Evolutionary conservation across 805 yeast genomes (phyloP).

Genomic region (Candida ulmi): DNA sequence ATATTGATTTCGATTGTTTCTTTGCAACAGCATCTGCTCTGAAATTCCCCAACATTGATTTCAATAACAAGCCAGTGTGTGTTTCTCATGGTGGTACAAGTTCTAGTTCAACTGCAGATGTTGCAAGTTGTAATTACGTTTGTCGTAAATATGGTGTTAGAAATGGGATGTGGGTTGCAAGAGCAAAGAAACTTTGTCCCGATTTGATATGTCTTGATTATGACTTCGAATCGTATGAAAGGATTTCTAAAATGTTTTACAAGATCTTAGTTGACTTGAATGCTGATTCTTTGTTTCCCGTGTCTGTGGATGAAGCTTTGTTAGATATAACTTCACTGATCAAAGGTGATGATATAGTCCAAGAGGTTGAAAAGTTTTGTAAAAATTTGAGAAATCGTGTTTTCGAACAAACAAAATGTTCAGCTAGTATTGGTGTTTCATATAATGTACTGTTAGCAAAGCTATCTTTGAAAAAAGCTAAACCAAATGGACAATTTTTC

Average conservation of each 20-base stretch:
- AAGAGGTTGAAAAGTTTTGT: constrained; percentile 22
- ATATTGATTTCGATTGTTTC: constrained; percentile 91
- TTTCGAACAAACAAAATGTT: constrained; percentile 43
- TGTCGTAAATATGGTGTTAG: constrained; percentile 74
- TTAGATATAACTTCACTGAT: constrained; percentile 48
- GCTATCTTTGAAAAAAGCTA: constrained; percentile 64
- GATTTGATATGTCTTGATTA: constrained; percentile 57
- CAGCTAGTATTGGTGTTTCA: constrained; percentile 79
- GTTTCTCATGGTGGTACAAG: constrained; percentile 42
- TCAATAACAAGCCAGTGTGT: constrained; percentile 51
- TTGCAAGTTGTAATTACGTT: constrained; percentile 88
- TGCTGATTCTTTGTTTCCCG: constrained; percentile 49
- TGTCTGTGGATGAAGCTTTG: constrained; percentile 90
- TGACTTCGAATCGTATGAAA: constrained; percentile 70
- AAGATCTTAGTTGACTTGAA: constrained; percentile 42
- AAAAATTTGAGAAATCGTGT: constrained; percentile 32
- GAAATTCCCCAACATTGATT: constrained; percentile 45
- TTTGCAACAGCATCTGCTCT: constrained; percentile 82
- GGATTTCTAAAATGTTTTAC: constrained; percentile 60
- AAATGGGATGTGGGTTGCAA: constrained; percentile 87
- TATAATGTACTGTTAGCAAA: constrained; percentile 73
- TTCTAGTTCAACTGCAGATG: constrained; percentile 51
- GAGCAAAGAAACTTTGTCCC: constrained; percentile 65
- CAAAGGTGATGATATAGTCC: constrained; percentile 17
- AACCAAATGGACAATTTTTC: constrained; percentile 64